phyloP scores from a whole-genome alignment of 2,329 filamentous ascomycete genomes.

The Diaporthe sp. region DNA sequence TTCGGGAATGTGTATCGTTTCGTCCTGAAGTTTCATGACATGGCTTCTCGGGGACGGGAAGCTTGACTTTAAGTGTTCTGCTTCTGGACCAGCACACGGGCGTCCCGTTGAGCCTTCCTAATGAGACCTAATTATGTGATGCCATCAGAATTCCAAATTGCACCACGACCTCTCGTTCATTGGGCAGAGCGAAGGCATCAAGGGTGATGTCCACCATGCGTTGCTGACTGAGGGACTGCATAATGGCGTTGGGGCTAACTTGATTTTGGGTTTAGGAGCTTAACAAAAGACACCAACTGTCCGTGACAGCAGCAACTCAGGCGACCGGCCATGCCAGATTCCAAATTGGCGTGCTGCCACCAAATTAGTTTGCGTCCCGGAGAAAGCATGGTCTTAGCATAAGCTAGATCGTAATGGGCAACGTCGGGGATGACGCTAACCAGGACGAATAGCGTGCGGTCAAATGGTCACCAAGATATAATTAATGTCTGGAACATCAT shows the following conservation, averaged over 20 bases:
- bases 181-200: constrained; percentile 36
- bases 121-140: background rate
- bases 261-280: constrained; percentile 3
- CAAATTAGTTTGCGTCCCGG: background rate
- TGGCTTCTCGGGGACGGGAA: background rate
- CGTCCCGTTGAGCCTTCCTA: background rate
- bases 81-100: background rate
- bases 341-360: background rate
- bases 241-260: constrained; percentile 16
- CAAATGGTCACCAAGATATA: background rate
- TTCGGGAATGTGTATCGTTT: background rate
- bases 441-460: background rate
- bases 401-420: background rate
- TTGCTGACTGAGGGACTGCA: constrained; percentile 26
- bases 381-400: background rate
- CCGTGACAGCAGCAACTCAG: background rate
- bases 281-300: background rate
- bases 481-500: background rate
- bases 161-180: background rate
- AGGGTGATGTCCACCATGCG: background rate
- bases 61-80: background rate
- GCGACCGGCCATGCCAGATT: background rate
- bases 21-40: background rate
- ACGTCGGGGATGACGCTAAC: background rate
- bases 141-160: constrained; percentile 20